Percentiles rank a stretch among this genome's conserved stretches.
Evolutionary conservation across 768 basidiomycete genomes (phyloP).

Genomic region (Pisolithus orientalis): DNA sequence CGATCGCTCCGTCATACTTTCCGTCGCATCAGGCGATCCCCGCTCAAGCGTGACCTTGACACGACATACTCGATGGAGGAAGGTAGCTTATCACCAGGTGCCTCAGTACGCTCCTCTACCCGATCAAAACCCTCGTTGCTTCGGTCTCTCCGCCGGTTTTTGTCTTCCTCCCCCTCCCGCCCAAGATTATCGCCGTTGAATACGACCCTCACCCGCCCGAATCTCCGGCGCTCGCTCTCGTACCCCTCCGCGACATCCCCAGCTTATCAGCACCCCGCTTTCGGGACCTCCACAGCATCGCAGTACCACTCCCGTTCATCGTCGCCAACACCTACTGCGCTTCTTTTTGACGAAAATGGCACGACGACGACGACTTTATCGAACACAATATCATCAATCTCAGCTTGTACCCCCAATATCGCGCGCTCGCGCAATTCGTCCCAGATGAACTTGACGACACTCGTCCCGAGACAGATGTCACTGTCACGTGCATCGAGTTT

Average conservation of each 20-base stretch:
- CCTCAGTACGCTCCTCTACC: conserved; percentile 14
- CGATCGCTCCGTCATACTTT: conserved; percentile 42
- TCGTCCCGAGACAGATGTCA: conserved; percentile 40
- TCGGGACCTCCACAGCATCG: conserved; percentile 28
- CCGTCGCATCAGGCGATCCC: conserved; percentile 39
- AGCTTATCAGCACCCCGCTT: conserved; percentile 11
- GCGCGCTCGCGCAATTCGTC: conserved; percentile 65
- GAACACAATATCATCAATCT: conserved; percentile 34
- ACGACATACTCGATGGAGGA: conserved; percentile 45
- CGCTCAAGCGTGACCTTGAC: conserved; percentile 27
- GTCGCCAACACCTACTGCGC: conserved; percentile 14
- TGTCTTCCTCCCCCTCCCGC: conserved; percentile 16
- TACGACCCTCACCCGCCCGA: not conserved
- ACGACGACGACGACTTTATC: conserved; percentile 11
- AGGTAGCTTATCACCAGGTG: conserved; percentile 14
- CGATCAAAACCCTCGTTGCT: conserved; percentile 15
- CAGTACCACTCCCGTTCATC: conserved; percentile 29
- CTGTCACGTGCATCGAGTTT: conserved; percentile 31
- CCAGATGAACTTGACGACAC: conserved; percentile 52
- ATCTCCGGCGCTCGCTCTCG: not conserved
- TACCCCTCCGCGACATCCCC: not conserved
- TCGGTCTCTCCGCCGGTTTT: conserved; percentile 23
- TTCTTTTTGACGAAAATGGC: not conserved
- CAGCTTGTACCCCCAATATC: conserved; percentile 24
- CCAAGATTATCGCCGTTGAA: conserved; percentile 19